These are phyloP conservation scores for Vitis cinerea DNA, from an alignment of 164 flowering plant species.

Conservation along the genomic window DNA sequence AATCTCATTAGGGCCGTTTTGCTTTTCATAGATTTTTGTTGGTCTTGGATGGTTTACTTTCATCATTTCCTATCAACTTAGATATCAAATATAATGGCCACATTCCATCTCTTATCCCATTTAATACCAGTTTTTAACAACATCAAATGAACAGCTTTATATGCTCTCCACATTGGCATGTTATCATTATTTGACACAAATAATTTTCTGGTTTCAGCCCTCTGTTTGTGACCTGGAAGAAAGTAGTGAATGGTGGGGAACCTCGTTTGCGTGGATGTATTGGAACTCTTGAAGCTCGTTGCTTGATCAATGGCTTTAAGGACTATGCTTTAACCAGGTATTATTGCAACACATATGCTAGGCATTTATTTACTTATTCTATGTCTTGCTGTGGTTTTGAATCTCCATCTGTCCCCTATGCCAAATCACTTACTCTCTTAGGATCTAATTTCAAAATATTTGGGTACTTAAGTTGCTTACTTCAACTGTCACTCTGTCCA, in stretches of 20 bases:
- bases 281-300: slow-evolving; percentile 89
- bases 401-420: too few relatives aligned
- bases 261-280: slow-evolving; percentile 98
- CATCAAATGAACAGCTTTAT: neutral
- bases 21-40: neutral
- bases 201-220: slow-evolving; percentile 57
- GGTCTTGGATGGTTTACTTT: neutral
- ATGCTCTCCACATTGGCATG: neutral
- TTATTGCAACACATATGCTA: neutral
- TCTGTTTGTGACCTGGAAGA: slow-evolving; percentile 99
- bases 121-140: neutral
- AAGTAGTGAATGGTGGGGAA: slow-evolving; percentile 82
- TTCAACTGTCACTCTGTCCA: too few relatives aligned
- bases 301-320: slow-evolving; percentile 75
- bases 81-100: neutral
- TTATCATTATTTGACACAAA: slow-evolving; percentile 11
- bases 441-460: too few relatives aligned
- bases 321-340: slow-evolving; percentile 97
- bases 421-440: too few relatives aligned
- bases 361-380: neutral
- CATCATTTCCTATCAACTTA: neutral
- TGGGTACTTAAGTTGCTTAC: too few relatives aligned
- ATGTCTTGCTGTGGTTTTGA: too few relatives aligned
- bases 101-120: neutral
- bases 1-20: too few relatives aligned